Evolutionary conservation across 2,329 filamentous ascomycete species (phyloP).

Genomic region (Aspergillus candidus): DNA sequence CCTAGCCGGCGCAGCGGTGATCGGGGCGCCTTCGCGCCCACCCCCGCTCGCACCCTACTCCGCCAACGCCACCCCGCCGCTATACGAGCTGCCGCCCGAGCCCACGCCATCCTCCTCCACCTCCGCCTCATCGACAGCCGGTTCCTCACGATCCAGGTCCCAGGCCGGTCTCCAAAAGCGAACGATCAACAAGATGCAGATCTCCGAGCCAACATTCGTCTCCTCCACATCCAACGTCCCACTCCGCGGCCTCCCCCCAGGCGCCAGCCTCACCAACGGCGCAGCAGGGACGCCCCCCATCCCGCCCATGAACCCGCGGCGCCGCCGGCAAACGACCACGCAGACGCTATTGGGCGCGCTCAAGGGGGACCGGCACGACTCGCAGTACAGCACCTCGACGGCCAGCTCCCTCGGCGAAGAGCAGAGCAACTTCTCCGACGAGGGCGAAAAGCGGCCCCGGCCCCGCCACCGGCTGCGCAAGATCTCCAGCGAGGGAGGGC

Average conservation of each 20-base stretch:
- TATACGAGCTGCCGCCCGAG: conserved; percentile 41
- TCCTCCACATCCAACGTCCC: conserved; percentile 54
- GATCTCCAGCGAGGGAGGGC: conserved; percentile 46
- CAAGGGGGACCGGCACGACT: conserved; percentile 31
- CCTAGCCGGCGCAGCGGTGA: conserved; percentile 27
- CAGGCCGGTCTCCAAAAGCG: conserved; percentile 45
- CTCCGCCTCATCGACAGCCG: conserved; percentile 17
- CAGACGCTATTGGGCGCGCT: conserved; percentile 37
- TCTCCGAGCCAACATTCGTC: conserved; percentile 53
- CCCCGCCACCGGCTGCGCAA: conserved; percentile 42
- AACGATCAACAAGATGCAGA: conserved; percentile 54
- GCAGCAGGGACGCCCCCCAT: conserved; percentile 46
- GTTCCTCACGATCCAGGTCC: conserved; percentile 25
- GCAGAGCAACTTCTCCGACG: conserved; percentile 42
- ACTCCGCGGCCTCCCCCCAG: conserved; percentile 52
- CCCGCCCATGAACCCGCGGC: conserved; percentile 55
- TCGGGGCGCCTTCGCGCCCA: conserved; percentile 37
- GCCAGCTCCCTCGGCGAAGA: conserved; percentile 25
- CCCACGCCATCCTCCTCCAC: conserved; percentile 33
- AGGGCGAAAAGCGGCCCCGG: conserved; percentile 30
- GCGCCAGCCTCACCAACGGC: conserved; percentile 50
- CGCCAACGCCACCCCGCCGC: conserved; percentile 49
- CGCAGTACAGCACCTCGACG: conserved; percentile 18
- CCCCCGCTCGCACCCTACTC: conserved; percentile 46
- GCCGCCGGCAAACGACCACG: conserved; percentile 45